Evolutionary conservation across 2,329 filamentous ascomycete genomes (phyloP).

Genomic region (Pyrenophora tritici-repentis): DNA sequence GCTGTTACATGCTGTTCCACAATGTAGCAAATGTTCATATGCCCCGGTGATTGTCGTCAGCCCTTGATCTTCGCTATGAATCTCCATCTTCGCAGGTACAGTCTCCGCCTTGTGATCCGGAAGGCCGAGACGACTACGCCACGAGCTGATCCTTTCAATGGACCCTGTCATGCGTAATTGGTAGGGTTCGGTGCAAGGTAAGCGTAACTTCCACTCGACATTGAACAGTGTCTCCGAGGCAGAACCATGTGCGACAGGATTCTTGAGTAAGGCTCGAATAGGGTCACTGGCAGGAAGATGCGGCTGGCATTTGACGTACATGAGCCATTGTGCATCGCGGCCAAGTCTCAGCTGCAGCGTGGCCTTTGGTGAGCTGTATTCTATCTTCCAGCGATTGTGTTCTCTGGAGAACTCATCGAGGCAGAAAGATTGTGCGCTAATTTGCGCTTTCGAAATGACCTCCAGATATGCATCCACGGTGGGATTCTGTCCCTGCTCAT

Average conservation of each 20-base stretch:
- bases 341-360: slow-evolving; percentile 51
- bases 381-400: slow-evolving; percentile 49
- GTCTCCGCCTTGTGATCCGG: slow-evolving; percentile 48
- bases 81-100: slow-evolving; percentile 51
- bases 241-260: slow-evolving; percentile 27
- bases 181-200: slow-evolving; percentile 14
- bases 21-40: slow-evolving; percentile 59
- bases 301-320: slow-evolving; percentile 52
- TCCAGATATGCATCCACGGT: slow-evolving; percentile 10
- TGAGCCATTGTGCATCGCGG: slow-evolving; percentile 49
- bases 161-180: slow-evolving; percentile 28
- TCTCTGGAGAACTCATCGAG: slow-evolving; percentile 24
- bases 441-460: slow-evolving; percentile 12
- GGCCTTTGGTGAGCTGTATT: slow-evolving; percentile 49
- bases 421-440: slow-evolving; percentile 18
- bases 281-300: slow-evolving; percentile 47
- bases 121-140: slow-evolving; percentile 46
- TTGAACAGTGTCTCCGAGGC: slow-evolving; percentile 18
- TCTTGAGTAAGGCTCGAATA: slow-evolving; percentile 49
- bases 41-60: slow-evolving; percentile 52
- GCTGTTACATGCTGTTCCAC: slow-evolving; percentile 61
- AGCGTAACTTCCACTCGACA: slow-evolving; percentile 31
- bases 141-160: slow-evolving; percentile 35
- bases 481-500: background rate
- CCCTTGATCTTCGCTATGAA: slow-evolving; percentile 44